A percentile compares a stretch with the other conserved stretches of the same genome.
phyloP scores from a whole-genome alignment of 371 early-diverging fungal genomes.

The Phascolomyces articulosus region DNA sequence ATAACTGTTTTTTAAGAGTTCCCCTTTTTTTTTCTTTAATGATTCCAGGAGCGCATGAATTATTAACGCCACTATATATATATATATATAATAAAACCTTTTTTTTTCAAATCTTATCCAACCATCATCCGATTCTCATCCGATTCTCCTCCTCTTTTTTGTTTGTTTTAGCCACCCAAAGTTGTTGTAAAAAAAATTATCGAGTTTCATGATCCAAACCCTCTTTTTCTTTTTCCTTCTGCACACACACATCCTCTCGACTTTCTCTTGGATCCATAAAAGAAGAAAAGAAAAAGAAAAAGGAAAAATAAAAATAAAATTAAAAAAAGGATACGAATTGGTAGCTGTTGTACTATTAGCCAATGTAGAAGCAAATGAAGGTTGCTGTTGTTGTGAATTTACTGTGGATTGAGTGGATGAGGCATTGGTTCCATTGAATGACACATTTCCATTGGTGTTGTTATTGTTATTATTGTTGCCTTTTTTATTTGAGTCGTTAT shows the following conservation, averaged over 20 bases:
- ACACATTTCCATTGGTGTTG: constrained; percentile 15
- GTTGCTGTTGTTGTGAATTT: constrained; percentile 26
- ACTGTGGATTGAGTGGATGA: constrained; percentile 5
- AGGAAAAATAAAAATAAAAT: background rate
- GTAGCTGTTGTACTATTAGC: constrained; percentile 15
- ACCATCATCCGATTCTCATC: no score
- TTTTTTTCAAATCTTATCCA: background rate
- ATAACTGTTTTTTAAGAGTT: no score
- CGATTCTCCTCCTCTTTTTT: background rate
- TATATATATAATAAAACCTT: no score
- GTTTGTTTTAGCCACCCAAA: background rate
- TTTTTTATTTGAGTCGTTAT: background rate
- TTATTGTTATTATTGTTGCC: constrained; percentile 2
- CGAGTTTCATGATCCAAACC: no score
- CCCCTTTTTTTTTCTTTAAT: no score
- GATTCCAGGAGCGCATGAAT: background rate
- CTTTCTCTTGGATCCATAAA: no score
- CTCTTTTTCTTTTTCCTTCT: no score
- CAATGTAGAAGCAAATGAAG: constrained; percentile 34
- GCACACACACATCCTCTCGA: background rate
- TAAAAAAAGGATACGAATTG: constrained; percentile 30
- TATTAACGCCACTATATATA: background rate
- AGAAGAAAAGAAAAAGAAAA: no score
- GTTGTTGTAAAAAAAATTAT: no score
- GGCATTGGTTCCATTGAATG: constrained; percentile 1